Conservation (phyloP, 768 basidiomycete species). For the Tremella mesenterica region DNA sequence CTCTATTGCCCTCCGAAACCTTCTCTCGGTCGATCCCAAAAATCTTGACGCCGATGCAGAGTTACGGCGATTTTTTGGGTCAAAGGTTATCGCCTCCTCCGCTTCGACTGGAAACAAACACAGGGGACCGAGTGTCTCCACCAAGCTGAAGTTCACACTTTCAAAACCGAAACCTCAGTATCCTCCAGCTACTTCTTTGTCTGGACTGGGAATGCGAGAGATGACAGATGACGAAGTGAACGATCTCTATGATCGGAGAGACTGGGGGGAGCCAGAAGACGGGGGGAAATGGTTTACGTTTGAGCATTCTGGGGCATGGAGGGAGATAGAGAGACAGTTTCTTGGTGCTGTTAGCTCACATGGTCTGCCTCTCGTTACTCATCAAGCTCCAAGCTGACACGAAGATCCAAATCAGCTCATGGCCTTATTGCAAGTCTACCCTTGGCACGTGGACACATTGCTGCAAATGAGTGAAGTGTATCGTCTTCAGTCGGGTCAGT, state of each 20-base stretch:
- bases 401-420: constrained; percentile 52
- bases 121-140: constrained; percentile 25
- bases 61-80: constrained; percentile 86
- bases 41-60: constrained; percentile 84
- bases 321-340: constrained; percentile 68
- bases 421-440: constrained; percentile 63
- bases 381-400: neutral
- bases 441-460: constrained; percentile 89
- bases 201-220: constrained; percentile 60
- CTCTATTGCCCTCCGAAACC: constrained; percentile 31
- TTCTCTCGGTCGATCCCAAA: constrained; percentile 69
- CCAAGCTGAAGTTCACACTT: constrained; percentile 55
- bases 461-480: constrained; percentile 77
- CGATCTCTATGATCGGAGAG: constrained; percentile 46
- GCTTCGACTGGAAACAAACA: constrained; percentile 41
- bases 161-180: constrained; percentile 68
- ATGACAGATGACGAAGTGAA: constrained; percentile 55
- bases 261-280: constrained; percentile 17
- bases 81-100: constrained; percentile 54
- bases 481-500: constrained; percentile 73
- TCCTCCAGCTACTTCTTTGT: constrained; percentile 51
- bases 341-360: constrained; percentile 71
- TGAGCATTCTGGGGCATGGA: constrained; percentile 76
- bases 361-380: constrained; percentile 50
- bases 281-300: constrained; percentile 84